phyloP scores from a whole-genome alignment of 805 yeast genomes.

The Lachancea waltii region DNA sequence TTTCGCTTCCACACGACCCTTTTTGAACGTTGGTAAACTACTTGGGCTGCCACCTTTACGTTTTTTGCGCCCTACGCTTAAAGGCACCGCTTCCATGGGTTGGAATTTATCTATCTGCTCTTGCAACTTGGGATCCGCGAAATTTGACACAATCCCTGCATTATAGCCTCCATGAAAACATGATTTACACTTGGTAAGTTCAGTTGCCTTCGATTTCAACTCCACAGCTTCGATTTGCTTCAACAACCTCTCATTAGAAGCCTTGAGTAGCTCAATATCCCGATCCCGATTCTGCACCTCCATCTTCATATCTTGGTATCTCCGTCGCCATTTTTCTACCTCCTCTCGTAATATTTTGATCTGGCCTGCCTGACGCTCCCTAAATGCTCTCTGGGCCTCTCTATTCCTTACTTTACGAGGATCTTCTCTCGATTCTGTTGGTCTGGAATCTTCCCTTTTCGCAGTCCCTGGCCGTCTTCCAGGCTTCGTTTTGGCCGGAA shows the following conservation, averaged over 20 bases:
- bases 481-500: conserved; percentile 75
- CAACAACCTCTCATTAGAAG: conserved; percentile 8
- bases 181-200: no score
- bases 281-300: conserved; percentile 9
- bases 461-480: conserved; percentile 46
- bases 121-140: conserved; percentile 21
- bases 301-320: conserved; percentile 15
- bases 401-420: conserved; percentile 51
- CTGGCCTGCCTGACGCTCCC: conserved; percentile 79
- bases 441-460: conserved; percentile 12
- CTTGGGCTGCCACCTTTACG: background rate
- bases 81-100: conserved; percentile 59
- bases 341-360: conserved; percentile 67
- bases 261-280: conserved; percentile 12
- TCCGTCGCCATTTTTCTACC: conserved; percentile 41
- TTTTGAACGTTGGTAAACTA: background rate
- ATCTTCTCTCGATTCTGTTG: conserved; percentile 75
- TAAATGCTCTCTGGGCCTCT: conserved; percentile 89
- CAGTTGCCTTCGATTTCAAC: background rate
- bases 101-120: conserved; percentile 39
- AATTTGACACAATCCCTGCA: background rate
- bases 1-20: background rate
- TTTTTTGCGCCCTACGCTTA: background rate
- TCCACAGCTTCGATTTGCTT: conserved; percentile 1
- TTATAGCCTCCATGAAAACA: background rate